These are phyloP conservation scores for Termitomyces eurrhizus DNA, from an alignment of 768 basidiomycete genomes.

Conservation along the genomic window DNA sequence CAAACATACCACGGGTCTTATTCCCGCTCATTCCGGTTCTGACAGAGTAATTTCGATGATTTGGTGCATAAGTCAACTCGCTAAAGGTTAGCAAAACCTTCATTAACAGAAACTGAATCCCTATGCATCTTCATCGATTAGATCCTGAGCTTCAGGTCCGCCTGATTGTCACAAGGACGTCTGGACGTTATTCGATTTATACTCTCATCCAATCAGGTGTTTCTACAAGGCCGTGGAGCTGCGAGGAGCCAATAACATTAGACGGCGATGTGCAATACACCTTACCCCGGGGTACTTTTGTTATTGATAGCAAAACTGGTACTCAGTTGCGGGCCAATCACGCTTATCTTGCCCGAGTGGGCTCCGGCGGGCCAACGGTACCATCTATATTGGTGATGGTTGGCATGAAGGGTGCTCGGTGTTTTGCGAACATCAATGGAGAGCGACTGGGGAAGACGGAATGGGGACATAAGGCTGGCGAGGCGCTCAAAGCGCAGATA, in stretches of 20 bases:
- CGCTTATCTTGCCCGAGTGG: constrained; percentile 34
- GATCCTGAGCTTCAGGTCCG: constrained; percentile 48
- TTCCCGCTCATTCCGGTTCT: constrained; percentile 31
- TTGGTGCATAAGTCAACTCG: constrained; percentile 63
- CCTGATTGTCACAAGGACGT: constrained; percentile 55
- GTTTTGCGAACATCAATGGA: constrained; percentile 56
- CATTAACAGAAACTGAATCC: background rate
- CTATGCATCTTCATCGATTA: constrained; percentile 17
- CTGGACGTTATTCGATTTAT: constrained; percentile 59
- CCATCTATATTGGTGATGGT: constrained; percentile 44
- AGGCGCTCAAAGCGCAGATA: constrained; percentile 46
- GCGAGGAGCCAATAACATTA: constrained; percentile 28
- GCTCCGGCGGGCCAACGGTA: constrained; percentile 18
- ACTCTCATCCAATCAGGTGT: constrained; percentile 37
- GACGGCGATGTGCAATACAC: constrained; percentile 40
- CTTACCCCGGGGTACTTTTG: constrained; percentile 43
- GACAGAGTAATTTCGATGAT: constrained; percentile 50
- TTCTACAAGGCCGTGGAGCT: constrained; percentile 32
- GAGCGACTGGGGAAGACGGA: constrained; percentile 65
- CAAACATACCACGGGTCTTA: constrained; percentile 29
- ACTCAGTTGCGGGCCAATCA: constrained; percentile 38
- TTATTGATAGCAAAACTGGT: constrained; percentile 56
- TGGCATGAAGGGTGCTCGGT: constrained; percentile 56
- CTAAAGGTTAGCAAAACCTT: constrained; percentile 37
- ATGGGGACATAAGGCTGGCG: constrained; percentile 51